Evolutionary conservation across 768 basidiomycete species (phyloP).

Genomic region (Pulveroboletus sp.): DNA sequence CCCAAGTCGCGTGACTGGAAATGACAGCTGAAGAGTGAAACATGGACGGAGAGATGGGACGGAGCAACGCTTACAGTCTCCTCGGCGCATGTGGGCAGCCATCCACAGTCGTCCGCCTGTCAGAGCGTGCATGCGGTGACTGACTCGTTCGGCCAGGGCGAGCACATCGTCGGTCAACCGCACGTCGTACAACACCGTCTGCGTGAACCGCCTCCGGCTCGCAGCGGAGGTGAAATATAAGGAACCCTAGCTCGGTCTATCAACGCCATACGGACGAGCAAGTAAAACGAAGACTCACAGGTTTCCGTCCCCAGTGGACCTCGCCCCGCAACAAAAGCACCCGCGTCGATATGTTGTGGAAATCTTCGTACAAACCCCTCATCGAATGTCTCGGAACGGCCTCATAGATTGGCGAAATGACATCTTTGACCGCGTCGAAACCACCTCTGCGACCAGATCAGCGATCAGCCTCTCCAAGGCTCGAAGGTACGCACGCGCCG

Average conservation of each 20-base stretch:
- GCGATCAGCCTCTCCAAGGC: neutral
- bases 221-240: constrained; percentile 33
- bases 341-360: constrained; percentile 27
- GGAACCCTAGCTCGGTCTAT: constrained; percentile 23
- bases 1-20: constrained; percentile 26
- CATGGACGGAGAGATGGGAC: neutral
- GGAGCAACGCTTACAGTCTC: constrained; percentile 35
- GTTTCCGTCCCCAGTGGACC: constrained; percentile 36
- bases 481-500: constrained; percentile 34
- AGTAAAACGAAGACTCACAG: constrained; percentile 24
- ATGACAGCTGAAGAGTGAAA: neutral
- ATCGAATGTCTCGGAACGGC: constrained; percentile 32
- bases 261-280: neutral
- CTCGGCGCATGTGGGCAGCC: constrained; percentile 44
- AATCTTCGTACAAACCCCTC: constrained; percentile 40
- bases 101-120: constrained; percentile 38
- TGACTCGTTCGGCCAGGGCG: constrained; percentile 30
- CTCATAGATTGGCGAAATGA: constrained; percentile 33
- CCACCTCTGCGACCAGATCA: constrained; percentile 29
- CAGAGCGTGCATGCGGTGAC: constrained; percentile 28
- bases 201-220: constrained; percentile 26
- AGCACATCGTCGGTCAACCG: constrained; percentile 23
- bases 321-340: constrained; percentile 41
- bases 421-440: constrained; percentile 38
- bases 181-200: constrained; percentile 32